These are phyloP conservation scores for Fusarium pininemorale DNA, from an alignment of 2,329 filamentous ascomycete species.

Conservation along the genomic window DNA sequence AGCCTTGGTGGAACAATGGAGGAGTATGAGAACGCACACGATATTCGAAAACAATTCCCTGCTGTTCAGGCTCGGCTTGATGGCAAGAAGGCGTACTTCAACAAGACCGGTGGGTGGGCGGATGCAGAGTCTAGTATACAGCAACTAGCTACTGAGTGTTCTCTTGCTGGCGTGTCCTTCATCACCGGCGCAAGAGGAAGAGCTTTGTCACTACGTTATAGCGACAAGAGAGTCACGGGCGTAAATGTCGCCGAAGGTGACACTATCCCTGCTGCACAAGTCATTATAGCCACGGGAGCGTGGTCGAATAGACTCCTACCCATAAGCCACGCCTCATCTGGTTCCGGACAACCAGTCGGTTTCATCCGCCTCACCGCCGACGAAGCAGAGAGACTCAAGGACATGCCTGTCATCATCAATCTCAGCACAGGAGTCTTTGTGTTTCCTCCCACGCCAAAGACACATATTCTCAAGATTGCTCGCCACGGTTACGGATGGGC, in stretches of 20 bases:
- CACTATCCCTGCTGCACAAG: slow-evolving; percentile 63
- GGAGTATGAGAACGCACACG: slow-evolving; percentile 39
- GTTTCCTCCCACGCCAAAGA: slow-evolving; percentile 60
- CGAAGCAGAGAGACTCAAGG: slow-evolving; percentile 62
- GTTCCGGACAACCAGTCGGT: slow-evolving; percentile 72
- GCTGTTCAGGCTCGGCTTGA: slow-evolving; percentile 34
- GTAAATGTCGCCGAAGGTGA: slow-evolving; percentile 47
- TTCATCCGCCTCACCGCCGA: slow-evolving; percentile 69
- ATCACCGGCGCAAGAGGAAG: slow-evolving; percentile 44
- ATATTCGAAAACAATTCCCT: slow-evolving; percentile 28
- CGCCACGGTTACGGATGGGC: slow-evolving; percentile 68
- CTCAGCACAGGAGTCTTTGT: slow-evolving; percentile 63
- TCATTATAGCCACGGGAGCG: slow-evolving; percentile 73
- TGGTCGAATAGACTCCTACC: slow-evolving; percentile 68
- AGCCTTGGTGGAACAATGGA: slow-evolving; percentile 29
- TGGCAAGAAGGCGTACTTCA: slow-evolving; percentile 41
- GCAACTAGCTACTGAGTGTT: slow-evolving; percentile 41
- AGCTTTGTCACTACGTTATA: slow-evolving; percentile 36
- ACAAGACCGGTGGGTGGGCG: slow-evolving; percentile 46
- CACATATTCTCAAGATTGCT: slow-evolving; percentile 66
- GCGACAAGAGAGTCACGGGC: slow-evolving; percentile 31
- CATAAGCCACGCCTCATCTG: slow-evolving; percentile 67
- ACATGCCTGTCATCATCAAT: slow-evolving; percentile 68
- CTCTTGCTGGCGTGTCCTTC: slow-evolving; percentile 44
- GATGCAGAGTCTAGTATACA: slow-evolving; percentile 44